Percentiles rank a stretch among this genome's conserved stretches.
Evolutionary conservation across 805 yeast genomes (phyloP).

Genomic region (Starmerella roubikii): DNA sequence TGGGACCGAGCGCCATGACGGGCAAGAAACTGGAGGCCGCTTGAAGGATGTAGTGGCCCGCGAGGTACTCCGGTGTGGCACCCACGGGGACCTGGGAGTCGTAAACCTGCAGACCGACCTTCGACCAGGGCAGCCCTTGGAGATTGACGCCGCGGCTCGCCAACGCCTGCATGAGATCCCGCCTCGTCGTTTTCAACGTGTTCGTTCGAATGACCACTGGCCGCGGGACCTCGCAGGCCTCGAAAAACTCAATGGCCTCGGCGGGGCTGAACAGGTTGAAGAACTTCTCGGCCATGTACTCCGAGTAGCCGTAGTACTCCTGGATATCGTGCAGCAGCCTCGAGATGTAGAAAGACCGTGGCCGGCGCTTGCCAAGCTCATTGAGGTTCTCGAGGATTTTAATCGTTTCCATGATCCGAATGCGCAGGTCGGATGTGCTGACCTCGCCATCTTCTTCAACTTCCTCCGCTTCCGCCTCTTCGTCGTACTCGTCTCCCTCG

Average conservation of each 20-base stretch:
- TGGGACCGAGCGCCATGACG: conserved; percentile 95
- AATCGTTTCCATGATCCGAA: conserved; percentile 89
- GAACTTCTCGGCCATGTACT: conserved; percentile 83
- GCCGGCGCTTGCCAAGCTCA: conserved; percentile 44
- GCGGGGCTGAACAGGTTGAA: conserved; percentile 85
- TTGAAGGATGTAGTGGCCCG: conserved; percentile 94
- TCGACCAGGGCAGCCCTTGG: conserved; percentile 95
- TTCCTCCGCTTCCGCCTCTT: conserved; percentile 6
- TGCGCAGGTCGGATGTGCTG: conserved; percentile 69
- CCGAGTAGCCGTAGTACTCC: conserved; percentile 86
- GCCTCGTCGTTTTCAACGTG: conserved; percentile 83
- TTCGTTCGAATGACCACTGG: conserved; percentile 97
- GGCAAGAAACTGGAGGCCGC: conserved; percentile 98
- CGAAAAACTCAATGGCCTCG: conserved; percentile 96
- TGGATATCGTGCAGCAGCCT: conserved; percentile 76
- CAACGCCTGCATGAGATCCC: conserved; percentile 88
- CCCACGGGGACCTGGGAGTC: conserved; percentile 99
- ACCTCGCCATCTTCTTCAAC: conserved; percentile 19
- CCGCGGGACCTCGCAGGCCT: conserved; percentile 93
- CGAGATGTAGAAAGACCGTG: conserved; percentile 69
- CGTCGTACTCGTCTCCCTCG: conserved; percentile 16
- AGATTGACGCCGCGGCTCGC: conserved; percentile 94
- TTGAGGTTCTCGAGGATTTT: conserved; percentile 84
- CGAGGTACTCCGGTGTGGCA: conserved; percentile 96
- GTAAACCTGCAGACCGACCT: conserved; percentile 92